Conservation (phyloP, 1,284 basidiomycete species). For the Moesziomyces globuligerus region DNA sequence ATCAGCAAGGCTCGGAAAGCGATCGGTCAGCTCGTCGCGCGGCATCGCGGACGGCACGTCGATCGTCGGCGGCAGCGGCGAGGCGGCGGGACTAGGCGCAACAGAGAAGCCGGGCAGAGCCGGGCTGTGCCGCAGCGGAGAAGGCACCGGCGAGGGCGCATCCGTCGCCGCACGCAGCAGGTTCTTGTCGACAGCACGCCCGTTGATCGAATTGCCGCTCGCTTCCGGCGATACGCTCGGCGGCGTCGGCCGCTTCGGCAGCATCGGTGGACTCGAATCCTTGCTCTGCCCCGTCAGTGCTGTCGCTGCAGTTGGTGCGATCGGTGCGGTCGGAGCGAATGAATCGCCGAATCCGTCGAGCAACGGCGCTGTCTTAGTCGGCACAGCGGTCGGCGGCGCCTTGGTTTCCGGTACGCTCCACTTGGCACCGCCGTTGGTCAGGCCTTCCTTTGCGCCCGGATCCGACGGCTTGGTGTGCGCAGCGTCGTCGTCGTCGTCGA, state of each 20-base stretch:
- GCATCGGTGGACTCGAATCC: slow-evolving; percentile 9
- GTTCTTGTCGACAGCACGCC: slow-evolving; percentile 25
- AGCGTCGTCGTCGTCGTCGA: slow-evolving; percentile 8
- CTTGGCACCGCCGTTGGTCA: slow-evolving; percentile 8
- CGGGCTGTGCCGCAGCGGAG: slow-evolving; percentile 48
- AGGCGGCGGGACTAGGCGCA: slow-evolving; percentile 25
- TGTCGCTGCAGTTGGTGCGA: slow-evolving; percentile 6
- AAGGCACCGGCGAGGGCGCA: slow-evolving; percentile 29
- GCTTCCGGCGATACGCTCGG: slow-evolving; percentile 11
- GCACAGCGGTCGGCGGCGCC: background rate
- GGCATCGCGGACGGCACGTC: slow-evolving; percentile 9
- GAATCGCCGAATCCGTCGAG: slow-evolving; percentile 46
- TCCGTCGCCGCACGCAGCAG: slow-evolving; percentile 30
- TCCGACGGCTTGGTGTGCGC: slow-evolving; percentile 13
- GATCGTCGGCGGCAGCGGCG: slow-evolving; percentile 20
- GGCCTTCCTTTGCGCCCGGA: background rate
- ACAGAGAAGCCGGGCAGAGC: slow-evolving; percentile 51
- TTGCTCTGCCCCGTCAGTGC: no score
- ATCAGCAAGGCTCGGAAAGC: slow-evolving; percentile 56
- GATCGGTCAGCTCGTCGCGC: slow-evolving; percentile 36
- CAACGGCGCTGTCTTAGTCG: slow-evolving; percentile 27
- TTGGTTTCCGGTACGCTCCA: slow-evolving; percentile 21
- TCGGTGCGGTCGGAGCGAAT: no score
- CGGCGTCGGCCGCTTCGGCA: slow-evolving; percentile 29
- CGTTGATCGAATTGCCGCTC: slow-evolving; percentile 21